Evolutionary conservation across 2,329 filamentous ascomycete species (phyloP), one percentile per base, ranked within the genome.

Genomic region (Dactylellina sp.): DNA sequence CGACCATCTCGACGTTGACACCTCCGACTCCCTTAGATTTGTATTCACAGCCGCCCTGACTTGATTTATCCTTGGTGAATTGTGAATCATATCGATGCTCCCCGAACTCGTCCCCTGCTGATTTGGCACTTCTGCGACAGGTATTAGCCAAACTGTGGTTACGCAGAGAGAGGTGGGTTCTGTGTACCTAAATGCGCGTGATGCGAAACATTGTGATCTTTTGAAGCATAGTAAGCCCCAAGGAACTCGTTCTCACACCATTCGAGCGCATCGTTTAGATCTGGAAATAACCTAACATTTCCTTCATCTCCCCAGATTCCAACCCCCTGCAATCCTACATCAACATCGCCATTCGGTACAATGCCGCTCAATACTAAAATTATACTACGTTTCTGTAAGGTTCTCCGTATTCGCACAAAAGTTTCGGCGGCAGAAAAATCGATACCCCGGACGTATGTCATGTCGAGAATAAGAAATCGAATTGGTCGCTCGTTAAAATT

Each of bases 341-440:
- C 93, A 12, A 98, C 86, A 28, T 91, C 87, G 50, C 89, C 89
- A 25, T 90, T 86, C 0, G 92, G 85, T 37, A 92, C 88, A 1
- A 98, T 87, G 1, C 93, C 92, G 60, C 92, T 95, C 66, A 99
- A 85, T 12, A 95, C 87, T 70, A 97, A 87, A 66, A 89, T 86
- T 37, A 99, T 91, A 24, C 89, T 88, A 79, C 92, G 91, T 76
- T 89, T 88, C 75, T 88, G 84, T 1, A 98, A 84, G 18, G 98
- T 86, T 20, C 95, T 88, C 79, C 93, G 95, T 81, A 99, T 93
- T 12, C 93, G 90, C 71, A 91, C 93, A 80, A 99, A 98, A 0
- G 92, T 95, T 81, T 99, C 95, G 0, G 93, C 94, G 0, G 95
- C 94, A 0, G 94, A 98, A 80, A 97, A 99, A 81, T 99, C 95